Conservation (phyloP, 176 grass and related monocot genomes). For the Sorghum bicolor region DNA sequence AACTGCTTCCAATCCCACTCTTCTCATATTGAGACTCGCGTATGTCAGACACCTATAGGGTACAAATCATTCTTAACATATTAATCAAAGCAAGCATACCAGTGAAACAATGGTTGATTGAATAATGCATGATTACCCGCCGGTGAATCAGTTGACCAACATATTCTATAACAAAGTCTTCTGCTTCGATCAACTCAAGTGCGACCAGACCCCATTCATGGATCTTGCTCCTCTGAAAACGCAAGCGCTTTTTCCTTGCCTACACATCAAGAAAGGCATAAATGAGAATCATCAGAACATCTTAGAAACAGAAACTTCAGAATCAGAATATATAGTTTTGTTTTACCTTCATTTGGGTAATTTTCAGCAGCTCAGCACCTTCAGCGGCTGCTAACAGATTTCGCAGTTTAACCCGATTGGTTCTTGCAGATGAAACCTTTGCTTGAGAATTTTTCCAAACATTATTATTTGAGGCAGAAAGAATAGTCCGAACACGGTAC, state of each 20-base stretch:
- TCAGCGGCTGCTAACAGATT: conserved; percentile 79
- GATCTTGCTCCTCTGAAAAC: conserved; percentile 98
- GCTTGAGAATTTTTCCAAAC: conserved; percentile 46
- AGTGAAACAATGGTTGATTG: conserved; percentile 25
- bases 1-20: conserved; percentile 96
- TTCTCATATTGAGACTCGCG: conserved; percentile 82
- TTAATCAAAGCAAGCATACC: conserved; percentile 17
- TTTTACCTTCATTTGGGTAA: conserved; percentile 76
- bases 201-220: conserved; percentile 97
- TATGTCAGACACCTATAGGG: conserved; percentile 78
- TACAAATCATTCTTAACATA: conserved; percentile 25
- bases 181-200: conserved; percentile 87
- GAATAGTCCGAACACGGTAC: conserved; percentile 40
- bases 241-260: conserved; percentile 87
- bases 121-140: conserved; percentile 52
- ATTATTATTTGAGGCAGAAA: conserved; percentile 44
- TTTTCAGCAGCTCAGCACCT: conserved; percentile 80
- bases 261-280: conserved; percentile 35
- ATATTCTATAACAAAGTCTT: conserved; percentile 99
- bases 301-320: conserved; percentile 21
- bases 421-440: conserved; percentile 85
- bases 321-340: not conserved
- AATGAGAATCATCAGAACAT: conserved; percentile 1
- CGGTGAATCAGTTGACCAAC: conserved; percentile 87
- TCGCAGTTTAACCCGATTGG: conserved; percentile 79